A percentile compares a stretch with the other conserved stretches of the same genome.
Conservation (phyloP, 2,329 filamentous ascomycete genomes). For the Ophiostoma ulmi region DNA sequence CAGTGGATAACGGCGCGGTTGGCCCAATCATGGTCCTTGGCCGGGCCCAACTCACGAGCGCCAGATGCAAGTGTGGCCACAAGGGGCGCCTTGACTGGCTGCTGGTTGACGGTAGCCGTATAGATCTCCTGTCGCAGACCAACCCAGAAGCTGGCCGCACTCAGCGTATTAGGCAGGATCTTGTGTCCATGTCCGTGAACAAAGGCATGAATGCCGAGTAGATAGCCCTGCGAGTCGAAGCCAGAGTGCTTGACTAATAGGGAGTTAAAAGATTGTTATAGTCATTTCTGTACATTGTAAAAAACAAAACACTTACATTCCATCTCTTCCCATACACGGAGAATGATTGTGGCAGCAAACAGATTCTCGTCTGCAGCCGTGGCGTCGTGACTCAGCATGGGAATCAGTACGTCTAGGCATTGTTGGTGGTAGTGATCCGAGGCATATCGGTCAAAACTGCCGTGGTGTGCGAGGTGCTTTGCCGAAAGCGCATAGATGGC, state of each 20-base stretch:
- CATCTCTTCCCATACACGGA: constrained; percentile 54
- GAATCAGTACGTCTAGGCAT: constrained; percentile 46
- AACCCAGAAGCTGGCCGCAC: constrained; percentile 54
- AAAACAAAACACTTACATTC: constrained; percentile 30
- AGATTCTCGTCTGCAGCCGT: constrained; percentile 46
- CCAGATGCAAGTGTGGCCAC: constrained; percentile 46
- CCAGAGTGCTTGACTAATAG: constrained; percentile 39
- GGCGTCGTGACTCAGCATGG: constrained; percentile 41
- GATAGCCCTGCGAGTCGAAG: constrained; percentile 44
- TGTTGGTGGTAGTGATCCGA: constrained; percentile 50
- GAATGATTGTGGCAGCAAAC: constrained; percentile 52
- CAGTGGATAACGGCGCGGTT: constrained; percentile 58
- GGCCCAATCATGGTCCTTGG: constrained; percentile 53
- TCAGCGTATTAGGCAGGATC: constrained; percentile 40
- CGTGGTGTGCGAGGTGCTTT: constrained; percentile 48
- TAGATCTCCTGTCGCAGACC: constrained; percentile 57
- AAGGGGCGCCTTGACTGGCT: constrained; percentile 46
- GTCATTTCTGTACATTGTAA: background rate
- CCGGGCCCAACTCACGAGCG: constrained; percentile 40
- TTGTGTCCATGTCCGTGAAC: constrained; percentile 41
- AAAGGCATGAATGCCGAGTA: constrained; percentile 44
- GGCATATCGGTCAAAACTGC: constrained; percentile 44
- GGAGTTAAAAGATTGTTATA: background rate
- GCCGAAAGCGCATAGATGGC: constrained; percentile 54
- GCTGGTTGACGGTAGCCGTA: constrained; percentile 47